Percentiles rank a stretch among this genome's conserved stretches.
phyloP scores from a whole-genome alignment of 495 filamentous ascomycete genomes.

The Darksidea phi region DNA sequence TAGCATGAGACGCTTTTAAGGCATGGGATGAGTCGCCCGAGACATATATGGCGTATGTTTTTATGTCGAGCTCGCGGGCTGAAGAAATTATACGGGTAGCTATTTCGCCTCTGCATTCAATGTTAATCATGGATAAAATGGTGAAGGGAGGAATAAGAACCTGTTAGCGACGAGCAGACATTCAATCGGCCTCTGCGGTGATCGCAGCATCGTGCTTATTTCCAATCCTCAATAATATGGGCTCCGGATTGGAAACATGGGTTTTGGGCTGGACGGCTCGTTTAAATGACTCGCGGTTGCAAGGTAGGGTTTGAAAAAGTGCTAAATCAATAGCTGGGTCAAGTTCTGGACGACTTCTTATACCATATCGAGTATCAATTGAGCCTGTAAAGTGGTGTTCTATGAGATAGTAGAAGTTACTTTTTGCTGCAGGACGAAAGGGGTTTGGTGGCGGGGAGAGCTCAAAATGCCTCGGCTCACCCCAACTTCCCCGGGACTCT shows the following conservation, averaged over 20 bases:
- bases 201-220: slow-evolving; percentile 19
- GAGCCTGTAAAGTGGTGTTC: too few species aligned
- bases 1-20: slow-evolving; percentile 47
- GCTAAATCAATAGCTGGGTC: too few species aligned
- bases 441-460: slow-evolving; percentile 9
- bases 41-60: slow-evolving; percentile 57
- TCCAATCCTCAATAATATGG: background rate
- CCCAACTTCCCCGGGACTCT: slow-evolving; percentile 12
- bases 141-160: slow-evolving; percentile 36
- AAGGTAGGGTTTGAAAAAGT: too few species aligned
- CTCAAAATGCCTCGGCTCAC: slow-evolving; percentile 26
- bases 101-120: slow-evolving; percentile 57
- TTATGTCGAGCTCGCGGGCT: slow-evolving; percentile 55
- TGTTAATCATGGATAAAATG: slow-evolving; percentile 15
- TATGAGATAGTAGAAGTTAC: too few species aligned
- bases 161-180: slow-evolving; percentile 60
- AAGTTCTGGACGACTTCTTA: too few species aligned
- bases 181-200: slow-evolving; percentile 47
- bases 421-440: too few species aligned
- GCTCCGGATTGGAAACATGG: too few species aligned
- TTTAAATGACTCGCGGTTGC: too few species aligned
- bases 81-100: slow-evolving; percentile 58
- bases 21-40: slow-evolving; percentile 55
- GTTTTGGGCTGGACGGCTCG: too few species aligned
- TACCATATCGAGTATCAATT: too few species aligned